A percentile compares a stretch with the other conserved stretches of the same genome.
phyloP scores from a whole-genome alignment of 306 rosid genomes.

The Sicyos edulis region DNA sequence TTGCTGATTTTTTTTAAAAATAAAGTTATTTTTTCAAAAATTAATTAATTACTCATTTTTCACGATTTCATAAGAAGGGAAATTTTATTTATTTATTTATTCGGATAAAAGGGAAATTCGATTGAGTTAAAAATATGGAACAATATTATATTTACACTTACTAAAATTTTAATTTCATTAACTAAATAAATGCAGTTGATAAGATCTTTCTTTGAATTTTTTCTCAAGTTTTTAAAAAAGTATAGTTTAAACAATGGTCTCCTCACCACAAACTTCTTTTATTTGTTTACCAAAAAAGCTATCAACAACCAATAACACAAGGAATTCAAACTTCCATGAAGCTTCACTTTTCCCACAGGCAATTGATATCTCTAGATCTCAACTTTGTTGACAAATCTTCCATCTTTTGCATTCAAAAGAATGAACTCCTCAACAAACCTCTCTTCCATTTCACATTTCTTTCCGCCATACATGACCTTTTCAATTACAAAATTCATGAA shows the following conservation, averaged over 20 bases:
- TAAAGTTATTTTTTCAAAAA: too few relatives aligned
- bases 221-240: too few relatives aligned
- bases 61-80: background rate
- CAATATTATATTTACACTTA: background rate
- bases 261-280: background rate
- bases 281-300: too few relatives aligned
- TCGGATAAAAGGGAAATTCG: too few relatives aligned
- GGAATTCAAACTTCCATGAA: background rate
- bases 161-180: too few relatives aligned
- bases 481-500: background rate
- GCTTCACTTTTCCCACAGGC: background rate
- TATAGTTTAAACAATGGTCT: background rate
- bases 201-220: too few relatives aligned
- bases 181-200: too few relatives aligned
- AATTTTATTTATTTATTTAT: background rate
- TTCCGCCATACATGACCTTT: conserved; percentile 7
- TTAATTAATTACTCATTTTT: too few relatives aligned
- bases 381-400: conserved; percentile 3
- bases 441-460: background rate
- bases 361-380: background rate
- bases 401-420: background rate
- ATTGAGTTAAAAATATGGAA: background rate
- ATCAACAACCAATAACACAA: too few relatives aligned
- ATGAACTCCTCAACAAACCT: background rate
- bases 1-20: too few relatives aligned